Conservation (phyloP, 768 basidiomycete species). For the Mycena venus region DNA sequence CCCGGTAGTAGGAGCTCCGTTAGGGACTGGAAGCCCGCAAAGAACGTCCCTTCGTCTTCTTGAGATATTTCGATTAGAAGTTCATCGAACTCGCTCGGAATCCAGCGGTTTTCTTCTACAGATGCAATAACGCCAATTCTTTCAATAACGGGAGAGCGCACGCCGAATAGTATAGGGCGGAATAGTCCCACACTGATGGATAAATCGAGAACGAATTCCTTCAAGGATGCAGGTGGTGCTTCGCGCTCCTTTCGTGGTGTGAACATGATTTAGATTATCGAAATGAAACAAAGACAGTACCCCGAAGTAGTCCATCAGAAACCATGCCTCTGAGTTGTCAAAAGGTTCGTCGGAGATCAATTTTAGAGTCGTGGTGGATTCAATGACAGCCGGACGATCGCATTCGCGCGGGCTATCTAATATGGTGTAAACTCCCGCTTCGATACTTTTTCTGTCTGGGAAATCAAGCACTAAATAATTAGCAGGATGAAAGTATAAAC, state of each 20-base stretch:
- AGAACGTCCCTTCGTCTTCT: neutral
- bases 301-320: neutral
- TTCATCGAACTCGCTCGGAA: neutral
- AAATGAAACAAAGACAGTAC: too few relatives aligned
- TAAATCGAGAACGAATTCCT: neutral
- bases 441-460: neutral
- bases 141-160: neutral
- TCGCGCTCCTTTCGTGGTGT: neutral
- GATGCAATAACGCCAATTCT: neutral
- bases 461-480: neutral
- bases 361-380: neutral
- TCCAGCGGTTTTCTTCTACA: neutral
- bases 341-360: neutral
- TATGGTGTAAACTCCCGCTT: neutral
- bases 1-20: neutral
- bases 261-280: neutral
- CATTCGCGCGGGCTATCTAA: neutral
- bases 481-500: neutral
- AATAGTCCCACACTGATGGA: neutral
- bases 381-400: neutral
- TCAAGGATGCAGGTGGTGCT: neutral
- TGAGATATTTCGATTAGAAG: neutral
- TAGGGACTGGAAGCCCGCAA: neutral
- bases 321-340: neutral
- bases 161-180: neutral